phyloP scores from a whole-genome alignment of 139 green algal genomes.

The Chlamydomonas sp. region DNA sequence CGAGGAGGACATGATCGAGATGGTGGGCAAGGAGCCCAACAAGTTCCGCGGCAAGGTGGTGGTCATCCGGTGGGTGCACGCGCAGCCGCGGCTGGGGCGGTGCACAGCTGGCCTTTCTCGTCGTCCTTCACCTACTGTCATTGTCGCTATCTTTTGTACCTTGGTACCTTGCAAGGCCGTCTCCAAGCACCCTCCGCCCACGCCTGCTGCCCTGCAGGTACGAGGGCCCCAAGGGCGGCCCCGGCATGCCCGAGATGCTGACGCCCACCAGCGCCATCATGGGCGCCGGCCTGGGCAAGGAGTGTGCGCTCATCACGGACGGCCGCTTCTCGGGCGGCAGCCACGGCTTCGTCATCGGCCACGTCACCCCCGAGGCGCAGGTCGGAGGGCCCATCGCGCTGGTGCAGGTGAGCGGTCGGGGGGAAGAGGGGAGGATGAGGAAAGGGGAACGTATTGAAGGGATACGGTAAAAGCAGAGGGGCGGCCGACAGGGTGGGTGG shows the following conservation, averaged over 20 bases:
- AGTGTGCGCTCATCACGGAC: constrained; percentile 97
- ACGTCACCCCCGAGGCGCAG: constrained; percentile 96
- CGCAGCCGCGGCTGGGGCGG: too few relatives aligned
- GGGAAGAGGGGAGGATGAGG: not conserved
- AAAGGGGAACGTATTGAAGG: not conserved
- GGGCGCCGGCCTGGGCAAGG: constrained; percentile 95
- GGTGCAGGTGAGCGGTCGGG: constrained; percentile 57
- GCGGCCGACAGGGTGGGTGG: not conserved
- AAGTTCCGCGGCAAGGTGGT: constrained; percentile 78
- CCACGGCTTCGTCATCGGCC: constrained; percentile 98
- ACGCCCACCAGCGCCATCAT: constrained; percentile 98
- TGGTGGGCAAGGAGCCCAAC: constrained; percentile 80
- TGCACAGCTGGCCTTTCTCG: too few relatives aligned
- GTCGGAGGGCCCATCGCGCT: constrained; percentile 93
- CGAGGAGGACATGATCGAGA: constrained; percentile 96
- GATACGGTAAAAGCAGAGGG: not conserved
- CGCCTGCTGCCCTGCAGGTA: constrained; percentile 58
- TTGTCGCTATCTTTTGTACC: too few relatives aligned
- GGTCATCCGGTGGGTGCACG: constrained; percentile 72
- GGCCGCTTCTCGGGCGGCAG: constrained; percentile 96
- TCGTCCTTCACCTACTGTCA: too few relatives aligned
- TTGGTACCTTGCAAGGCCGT: too few relatives aligned
- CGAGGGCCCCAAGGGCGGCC: constrained; percentile 96
- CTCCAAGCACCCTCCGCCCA: too few relatives aligned
- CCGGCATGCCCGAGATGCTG: constrained; percentile 99